Evolutionary conservation across 257 asterid species (phyloP).

Genomic region (Nyctanthes arbortristis): DNA sequence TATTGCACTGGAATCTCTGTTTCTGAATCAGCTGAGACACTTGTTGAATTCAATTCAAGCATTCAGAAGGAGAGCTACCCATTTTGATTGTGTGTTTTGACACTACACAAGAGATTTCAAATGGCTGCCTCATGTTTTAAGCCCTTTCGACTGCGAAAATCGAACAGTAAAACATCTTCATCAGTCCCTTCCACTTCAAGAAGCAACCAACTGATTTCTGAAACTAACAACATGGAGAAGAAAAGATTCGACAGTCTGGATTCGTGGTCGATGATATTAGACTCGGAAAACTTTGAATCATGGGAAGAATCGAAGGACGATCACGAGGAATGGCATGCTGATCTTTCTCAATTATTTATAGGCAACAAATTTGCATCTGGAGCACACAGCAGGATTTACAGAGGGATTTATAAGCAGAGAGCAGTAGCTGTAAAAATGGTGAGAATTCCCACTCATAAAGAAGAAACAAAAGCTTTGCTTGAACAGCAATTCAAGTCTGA

Average conservation of each 20-base stretch:
- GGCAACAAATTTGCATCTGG: conserved; percentile 88
- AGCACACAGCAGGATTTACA: conserved; percentile 74
- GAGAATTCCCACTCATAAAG: conserved; percentile 64
- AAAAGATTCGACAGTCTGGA: conserved; percentile 90
- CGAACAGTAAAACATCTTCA: conserved; percentile 36
- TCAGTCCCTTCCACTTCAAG: conserved; percentile 55
- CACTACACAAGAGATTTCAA: neutral
- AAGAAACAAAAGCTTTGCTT: conserved; percentile 46
- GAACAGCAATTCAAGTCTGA: conserved; percentile 65
- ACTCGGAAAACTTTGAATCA: conserved; percentile 77
- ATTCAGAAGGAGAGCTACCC: conserved; percentile 33
- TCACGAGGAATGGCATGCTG: conserved; percentile 71
- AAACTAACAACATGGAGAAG: conserved; percentile 65
- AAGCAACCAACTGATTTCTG: conserved; percentile 39
- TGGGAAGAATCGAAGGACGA: conserved; percentile 79
- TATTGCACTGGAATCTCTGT: conserved; percentile 41
- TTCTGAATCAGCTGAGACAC: conserved; percentile 50
- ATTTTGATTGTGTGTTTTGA: conserved; percentile 28
- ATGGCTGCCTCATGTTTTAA: conserved; percentile 79
- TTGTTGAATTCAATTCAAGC: conserved; percentile 51
- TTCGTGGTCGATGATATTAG: conserved; percentile 97
- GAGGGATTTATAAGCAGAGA: conserved; percentile 79
- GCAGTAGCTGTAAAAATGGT: conserved; percentile 89
- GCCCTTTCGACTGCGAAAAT: conserved; percentile 57
- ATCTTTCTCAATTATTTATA: conserved; percentile 78